phyloP scores from a whole-genome alignment of 208 protist species.

The Crithidia sp. region DNA sequence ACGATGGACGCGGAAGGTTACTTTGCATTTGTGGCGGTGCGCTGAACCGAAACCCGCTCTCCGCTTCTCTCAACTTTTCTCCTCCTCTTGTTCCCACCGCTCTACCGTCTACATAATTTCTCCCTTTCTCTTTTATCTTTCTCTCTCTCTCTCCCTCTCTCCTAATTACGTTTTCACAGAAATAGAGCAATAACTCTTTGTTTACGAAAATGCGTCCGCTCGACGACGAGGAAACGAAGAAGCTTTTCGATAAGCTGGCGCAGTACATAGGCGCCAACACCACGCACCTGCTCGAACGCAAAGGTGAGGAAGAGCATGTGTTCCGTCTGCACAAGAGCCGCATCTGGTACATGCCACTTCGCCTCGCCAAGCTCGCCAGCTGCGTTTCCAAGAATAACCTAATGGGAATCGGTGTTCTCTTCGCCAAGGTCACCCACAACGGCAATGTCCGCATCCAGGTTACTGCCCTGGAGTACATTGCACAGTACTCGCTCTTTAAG shows the following conservation, averaged over 20 bases:
- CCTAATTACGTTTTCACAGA: background rate
- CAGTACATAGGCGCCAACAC: constrained; percentile 94
- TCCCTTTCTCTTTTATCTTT: background rate
- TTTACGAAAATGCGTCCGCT: constrained; percentile 71
- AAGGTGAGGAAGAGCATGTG: constrained; percentile 86
- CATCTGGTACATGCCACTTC: constrained; percentile 92
- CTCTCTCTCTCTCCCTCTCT: constrained; percentile 15
- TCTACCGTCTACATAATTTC: too few relatives aligned
- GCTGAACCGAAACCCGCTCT: too few relatives aligned
- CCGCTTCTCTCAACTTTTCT: too few relatives aligned
- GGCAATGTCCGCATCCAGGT: constrained; percentile 91
- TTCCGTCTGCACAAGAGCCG: constrained; percentile 92
- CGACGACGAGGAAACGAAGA: constrained; percentile 88
- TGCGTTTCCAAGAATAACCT: constrained; percentile 90
- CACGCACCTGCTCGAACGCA: constrained; percentile 77
- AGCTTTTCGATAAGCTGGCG: constrained; percentile 92
- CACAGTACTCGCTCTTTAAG: constrained; percentile 96
- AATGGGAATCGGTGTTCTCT: constrained; percentile 89
- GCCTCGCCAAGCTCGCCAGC: constrained; percentile 84
- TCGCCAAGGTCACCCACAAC: constrained; percentile 92
- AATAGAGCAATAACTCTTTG: constrained; percentile 1
- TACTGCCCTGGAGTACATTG: constrained; percentile 91
- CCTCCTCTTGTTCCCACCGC: too few relatives aligned
- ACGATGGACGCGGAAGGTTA: too few relatives aligned
- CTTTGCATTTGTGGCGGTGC: too few relatives aligned